Evolutionary conservation across 2,329 filamentous ascomycete species (phyloP).

Genomic region (Domatiomyces globalis): DNA sequence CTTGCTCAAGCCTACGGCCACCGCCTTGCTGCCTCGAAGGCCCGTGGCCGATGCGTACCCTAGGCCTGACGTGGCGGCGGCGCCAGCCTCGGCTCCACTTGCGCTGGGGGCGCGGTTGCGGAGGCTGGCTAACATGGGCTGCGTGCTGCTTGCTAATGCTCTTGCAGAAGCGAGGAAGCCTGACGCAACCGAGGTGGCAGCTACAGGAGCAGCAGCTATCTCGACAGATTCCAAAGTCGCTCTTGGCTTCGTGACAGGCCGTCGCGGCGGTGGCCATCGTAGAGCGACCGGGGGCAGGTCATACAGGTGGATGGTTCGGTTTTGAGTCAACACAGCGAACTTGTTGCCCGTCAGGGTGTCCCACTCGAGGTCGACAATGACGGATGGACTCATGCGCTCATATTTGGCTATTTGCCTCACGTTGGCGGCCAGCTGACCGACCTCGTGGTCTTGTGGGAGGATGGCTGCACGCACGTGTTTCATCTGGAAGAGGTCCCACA

Average conservation of each 20-base stretch:
- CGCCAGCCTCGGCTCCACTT: slow-evolving; percentile 29
- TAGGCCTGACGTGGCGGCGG: slow-evolving; percentile 26
- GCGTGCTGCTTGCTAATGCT: slow-evolving; percentile 45
- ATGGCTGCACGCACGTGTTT: slow-evolving; percentile 25
- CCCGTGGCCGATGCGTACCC: slow-evolving; percentile 34
- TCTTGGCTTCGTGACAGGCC: slow-evolving; percentile 22
- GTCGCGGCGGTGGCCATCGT: slow-evolving; percentile 63
- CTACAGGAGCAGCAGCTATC: slow-evolving; percentile 31
- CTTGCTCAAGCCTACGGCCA: slow-evolving; percentile 37
- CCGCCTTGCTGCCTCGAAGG: slow-evolving; percentile 32
- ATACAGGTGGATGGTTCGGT: slow-evolving; percentile 87
- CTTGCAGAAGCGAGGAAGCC: slow-evolving; percentile 56
- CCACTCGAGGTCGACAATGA: slow-evolving; percentile 84
- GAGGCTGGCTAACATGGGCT: slow-evolving; percentile 53
- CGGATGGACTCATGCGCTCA: slow-evolving; percentile 78
- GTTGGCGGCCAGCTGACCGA: slow-evolving; percentile 16
- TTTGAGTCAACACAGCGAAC: slow-evolving; percentile 78
- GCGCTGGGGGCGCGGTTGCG: slow-evolving; percentile 38
- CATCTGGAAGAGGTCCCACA: slow-evolving; percentile 37
- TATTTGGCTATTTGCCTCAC: slow-evolving; percentile 81
- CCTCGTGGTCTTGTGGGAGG: not conserved
- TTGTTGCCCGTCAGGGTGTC: slow-evolving; percentile 66
- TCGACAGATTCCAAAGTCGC: slow-evolving; percentile 25
- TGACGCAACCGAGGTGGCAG: slow-evolving; percentile 26
- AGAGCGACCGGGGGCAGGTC: slow-evolving; percentile 72